Conservation (phyloP, 1,284 basidiomycete genomes). For the Vanrija pseudolonga region DNA sequence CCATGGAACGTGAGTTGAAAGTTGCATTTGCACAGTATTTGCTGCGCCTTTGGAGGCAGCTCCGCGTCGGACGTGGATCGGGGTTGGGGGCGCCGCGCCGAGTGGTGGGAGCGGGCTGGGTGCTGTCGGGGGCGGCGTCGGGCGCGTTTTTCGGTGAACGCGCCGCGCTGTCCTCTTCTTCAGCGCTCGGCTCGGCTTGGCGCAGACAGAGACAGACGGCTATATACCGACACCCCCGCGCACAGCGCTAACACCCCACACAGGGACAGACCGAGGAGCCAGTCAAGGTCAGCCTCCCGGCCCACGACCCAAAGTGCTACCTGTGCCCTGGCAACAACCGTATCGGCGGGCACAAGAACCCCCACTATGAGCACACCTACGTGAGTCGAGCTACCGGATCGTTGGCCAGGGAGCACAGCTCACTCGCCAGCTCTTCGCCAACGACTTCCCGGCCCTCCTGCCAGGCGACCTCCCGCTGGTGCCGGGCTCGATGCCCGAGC, state of each 20-base stretch:
- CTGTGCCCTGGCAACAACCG: slow-evolving; percentile 85
- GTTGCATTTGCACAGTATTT: too few relatives aligned
- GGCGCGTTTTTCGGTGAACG: too few relatives aligned
- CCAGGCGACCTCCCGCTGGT: slow-evolving; percentile 42
- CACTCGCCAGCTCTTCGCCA: slow-evolving; percentile 59
- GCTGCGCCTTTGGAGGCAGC: background rate
- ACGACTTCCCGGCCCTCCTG: slow-evolving; percentile 81
- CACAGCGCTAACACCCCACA: slow-evolving; percentile 54
- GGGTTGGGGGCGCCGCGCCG: too few relatives aligned
- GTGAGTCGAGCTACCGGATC: slow-evolving; percentile 30
- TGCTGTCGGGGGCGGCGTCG: background rate
- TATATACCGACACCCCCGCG: too few relatives aligned
- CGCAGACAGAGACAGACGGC: too few relatives aligned
- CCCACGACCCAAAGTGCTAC: slow-evolving; percentile 77
- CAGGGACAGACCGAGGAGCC: slow-evolving; percentile 74
- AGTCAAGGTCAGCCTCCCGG: slow-evolving; percentile 56
- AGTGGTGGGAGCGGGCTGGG: background rate
- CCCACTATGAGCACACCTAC: slow-evolving; percentile 65
- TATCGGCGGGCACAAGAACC: slow-evolving; percentile 70
- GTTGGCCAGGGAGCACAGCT: background rate
- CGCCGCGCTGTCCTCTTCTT: too few relatives aligned
- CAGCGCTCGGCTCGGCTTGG: too few relatives aligned
- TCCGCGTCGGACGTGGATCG: too few relatives aligned
- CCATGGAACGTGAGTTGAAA: slow-evolving; percentile 46
- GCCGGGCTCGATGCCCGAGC: background rate